Evolutionary conservation across 805 yeast genomes (phyloP), one percentile per base, ranked within the genome.

Genomic region (Candida namnaoensis): DNA sequence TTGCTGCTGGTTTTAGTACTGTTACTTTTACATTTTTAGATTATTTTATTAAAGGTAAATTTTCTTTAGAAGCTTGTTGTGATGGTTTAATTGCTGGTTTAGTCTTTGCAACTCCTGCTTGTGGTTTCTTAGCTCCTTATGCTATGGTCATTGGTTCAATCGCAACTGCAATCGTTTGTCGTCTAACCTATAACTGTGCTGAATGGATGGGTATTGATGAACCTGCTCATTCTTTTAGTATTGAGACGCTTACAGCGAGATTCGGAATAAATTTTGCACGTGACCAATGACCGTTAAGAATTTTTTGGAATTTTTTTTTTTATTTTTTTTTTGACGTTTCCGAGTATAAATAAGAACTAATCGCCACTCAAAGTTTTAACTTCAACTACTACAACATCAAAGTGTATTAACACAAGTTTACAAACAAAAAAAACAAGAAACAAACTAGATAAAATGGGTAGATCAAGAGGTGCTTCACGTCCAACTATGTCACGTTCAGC

Each of bases 101-200:
- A 34, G 98, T 91, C n/a, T 97, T 97, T 5, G 96, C 96, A 2
- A 91, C 99, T 1, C 98, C 99, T 19, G 78, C 95, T 15, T 82
- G 95, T 35, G 98, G 98, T 14, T 72, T 78, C 56, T 83, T 91
- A 44, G 93, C 96, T 4, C 70, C 90, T 39, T 93, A 96, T 88
- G 96, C 90, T 1, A 81, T 95, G 7, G 82, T 86, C 7, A 72
- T 88, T 24, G 78, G 88, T 47, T 95, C 97, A 2, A 68, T 86
- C 26, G 71, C 77, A 8, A 70, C 96, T 1, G 95, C 95, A 15
- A 58, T 80, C 12, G 76, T 81, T 28, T 91, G 98, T 72, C 90
- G 91, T 67, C 80, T 82, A 53, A 71, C 95, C 38, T 90, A 96
- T 39, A 80, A 87, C 58, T 66, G 90, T 62, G 88, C 90, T 61